These are phyloP conservation scores for Seminavis robusta DNA, from an alignment of 108 stramenopile genomes.

Conservation along the genomic window DNA sequence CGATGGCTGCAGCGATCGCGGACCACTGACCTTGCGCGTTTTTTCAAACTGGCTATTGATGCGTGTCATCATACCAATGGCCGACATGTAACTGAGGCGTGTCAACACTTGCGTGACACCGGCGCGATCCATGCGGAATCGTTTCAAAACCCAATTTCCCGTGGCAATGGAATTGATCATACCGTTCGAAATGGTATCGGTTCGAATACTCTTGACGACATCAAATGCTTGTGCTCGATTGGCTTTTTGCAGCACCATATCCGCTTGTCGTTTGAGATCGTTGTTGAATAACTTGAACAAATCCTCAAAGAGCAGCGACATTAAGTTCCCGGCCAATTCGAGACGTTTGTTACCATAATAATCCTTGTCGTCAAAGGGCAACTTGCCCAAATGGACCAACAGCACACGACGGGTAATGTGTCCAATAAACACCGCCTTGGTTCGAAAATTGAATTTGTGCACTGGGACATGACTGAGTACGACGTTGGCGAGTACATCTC, in stretches of 20 bases:
- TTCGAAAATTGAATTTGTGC: conserved; percentile 82
- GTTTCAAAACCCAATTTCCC: conserved; percentile 98
- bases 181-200: conserved; percentile 95
- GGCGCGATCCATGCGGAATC: conserved; percentile 98
- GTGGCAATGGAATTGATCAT: conserved; percentile 96
- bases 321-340: conserved; percentile 95
- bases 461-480: conserved; percentile 96
- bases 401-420: conserved; percentile 93
- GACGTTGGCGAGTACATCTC: conserved; percentile 93
- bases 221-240: conserved; percentile 95
- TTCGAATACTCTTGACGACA: conserved; percentile 85
- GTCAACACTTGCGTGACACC: conserved; percentile 97
- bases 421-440: conserved; percentile 91
- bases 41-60: conserved; percentile 97
- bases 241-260: conserved; percentile 92
- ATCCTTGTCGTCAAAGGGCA: conserved; percentile 94
- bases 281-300: conserved; percentile 97
- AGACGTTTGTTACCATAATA: conserved; percentile 98
- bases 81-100: conserved; percentile 91
- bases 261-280: conserved; percentile 91
- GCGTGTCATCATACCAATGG: conserved; percentile 98
- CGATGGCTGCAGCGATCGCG: conserved; percentile 93
- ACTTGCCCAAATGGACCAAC: conserved; percentile 83
- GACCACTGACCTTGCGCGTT: conserved; percentile 95
- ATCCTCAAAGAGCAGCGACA: conserved; percentile 96